These are phyloP conservation scores for Erodium trifolium DNA, from an alignment of 441 rosid genomes.

Conservation along the genomic window DNA sequence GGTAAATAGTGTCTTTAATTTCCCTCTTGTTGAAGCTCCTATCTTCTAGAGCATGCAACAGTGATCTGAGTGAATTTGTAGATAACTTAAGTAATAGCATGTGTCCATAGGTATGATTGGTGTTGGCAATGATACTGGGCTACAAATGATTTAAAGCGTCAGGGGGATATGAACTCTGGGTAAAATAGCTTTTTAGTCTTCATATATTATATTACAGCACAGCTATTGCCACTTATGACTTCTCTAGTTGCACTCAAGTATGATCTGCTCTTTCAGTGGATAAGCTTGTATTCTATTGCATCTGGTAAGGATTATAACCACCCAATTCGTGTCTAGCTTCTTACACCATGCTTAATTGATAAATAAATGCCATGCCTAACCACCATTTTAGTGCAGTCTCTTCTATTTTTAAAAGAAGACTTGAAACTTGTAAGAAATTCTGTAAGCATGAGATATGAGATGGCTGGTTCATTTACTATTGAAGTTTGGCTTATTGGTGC, in stretches of 20 bases:
- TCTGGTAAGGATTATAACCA: not conserved
- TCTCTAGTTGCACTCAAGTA: not conserved
- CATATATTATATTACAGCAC: not conserved
- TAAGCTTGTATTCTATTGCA: conserved; percentile 1
- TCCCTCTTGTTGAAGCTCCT: not conserved
- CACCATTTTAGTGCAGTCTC: not conserved
- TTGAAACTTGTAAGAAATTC: not conserved
- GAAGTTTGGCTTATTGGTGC: not conserved
- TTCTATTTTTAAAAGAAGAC: not conserved
- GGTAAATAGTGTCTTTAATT: not conserved
- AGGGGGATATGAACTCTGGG: not conserved
- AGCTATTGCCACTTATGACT: not conserved
- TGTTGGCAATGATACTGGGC: not conserved
- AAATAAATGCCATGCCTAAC: conserved; percentile 6
- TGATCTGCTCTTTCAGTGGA: not conserved
- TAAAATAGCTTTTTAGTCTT: not conserved
- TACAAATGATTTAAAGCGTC: not conserved
- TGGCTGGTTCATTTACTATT: not conserved
- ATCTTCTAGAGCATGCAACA: not conserved
- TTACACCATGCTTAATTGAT: not conserved
- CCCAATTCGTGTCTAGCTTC: not conserved
- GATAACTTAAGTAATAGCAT: not conserved
- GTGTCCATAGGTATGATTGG: not conserved
- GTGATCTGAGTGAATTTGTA: conserved; percentile 5
- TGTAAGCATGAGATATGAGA: conserved; percentile 1